These are phyloP conservation scores for Paramecium pentaurelia DNA, from an alignment of 73 alveolate genomes.

Conservation along the genomic window DNA sequence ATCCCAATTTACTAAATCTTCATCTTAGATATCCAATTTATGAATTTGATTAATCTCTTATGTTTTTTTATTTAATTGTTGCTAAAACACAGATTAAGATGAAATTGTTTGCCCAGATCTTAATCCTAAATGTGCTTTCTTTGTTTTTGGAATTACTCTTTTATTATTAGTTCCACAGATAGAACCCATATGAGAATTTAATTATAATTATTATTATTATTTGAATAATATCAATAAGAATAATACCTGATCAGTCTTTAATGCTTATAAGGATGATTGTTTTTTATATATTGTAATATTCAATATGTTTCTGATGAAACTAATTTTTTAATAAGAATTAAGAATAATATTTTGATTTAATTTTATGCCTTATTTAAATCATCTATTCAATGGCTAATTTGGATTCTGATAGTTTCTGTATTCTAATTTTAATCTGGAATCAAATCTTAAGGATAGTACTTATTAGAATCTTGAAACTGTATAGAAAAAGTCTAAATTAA, in stretches of 20 bases:
- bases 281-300: too few relatives aligned
- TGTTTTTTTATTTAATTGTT: background rate
- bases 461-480: background rate
- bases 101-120: conserved; percentile 3
- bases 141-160: conserved; percentile 15
- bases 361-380: background rate
- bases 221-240: background rate
- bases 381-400: background rate
- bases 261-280: too few relatives aligned
- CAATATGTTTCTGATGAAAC: background rate
- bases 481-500: background rate
- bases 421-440: background rate
- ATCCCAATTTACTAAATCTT: conserved; percentile 33
- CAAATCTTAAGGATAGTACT: background rate
- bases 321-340: too few relatives aligned
- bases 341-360: background rate
- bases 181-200: background rate
- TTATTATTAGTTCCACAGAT: background rate
- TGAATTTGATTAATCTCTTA: background rate
- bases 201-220: background rate
- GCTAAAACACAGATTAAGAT: background rate
- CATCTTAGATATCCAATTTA: background rate
- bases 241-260: background rate
- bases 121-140: conserved; percentile 4
- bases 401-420: background rate